Percentiles rank a stretch among this genome's conserved stretches.
Conservation (phyloP, 2,329 filamentous ascomycete genomes). For the Alternaria sp. region DNA sequence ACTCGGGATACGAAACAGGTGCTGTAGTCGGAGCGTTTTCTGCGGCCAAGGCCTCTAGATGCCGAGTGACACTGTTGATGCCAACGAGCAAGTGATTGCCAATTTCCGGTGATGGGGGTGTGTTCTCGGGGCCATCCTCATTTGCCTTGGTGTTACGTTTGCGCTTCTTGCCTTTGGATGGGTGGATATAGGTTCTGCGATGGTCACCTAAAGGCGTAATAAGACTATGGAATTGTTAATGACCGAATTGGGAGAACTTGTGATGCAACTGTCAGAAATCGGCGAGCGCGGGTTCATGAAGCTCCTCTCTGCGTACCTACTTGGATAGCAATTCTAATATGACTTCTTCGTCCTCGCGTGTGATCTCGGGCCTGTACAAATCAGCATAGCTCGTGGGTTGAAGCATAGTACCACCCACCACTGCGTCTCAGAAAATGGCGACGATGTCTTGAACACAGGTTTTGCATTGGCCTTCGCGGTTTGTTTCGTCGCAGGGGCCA, state of each 20-base stretch:
- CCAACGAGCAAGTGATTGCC: constrained; percentile 67
- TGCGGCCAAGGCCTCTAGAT: constrained; percentile 58
- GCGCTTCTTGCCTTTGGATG: constrained; percentile 67
- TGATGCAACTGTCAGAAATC: neutral
- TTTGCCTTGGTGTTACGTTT: constrained; percentile 24
- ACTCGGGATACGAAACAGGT: neutral
- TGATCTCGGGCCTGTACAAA: constrained; percentile 64
- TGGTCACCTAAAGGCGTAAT: constrained; percentile 69
- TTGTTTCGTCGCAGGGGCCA: constrained; percentile 25
- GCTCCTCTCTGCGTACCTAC: constrained; percentile 53
- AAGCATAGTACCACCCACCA: constrained; percentile 58
- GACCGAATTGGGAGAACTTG: neutral
- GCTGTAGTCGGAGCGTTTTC: constrained; percentile 19
- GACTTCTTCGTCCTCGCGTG: constrained; percentile 64
- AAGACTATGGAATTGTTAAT: constrained; percentile 54
- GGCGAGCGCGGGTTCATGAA: neutral
- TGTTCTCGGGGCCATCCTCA: constrained; percentile 7
- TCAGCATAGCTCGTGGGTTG: constrained; percentile 8
- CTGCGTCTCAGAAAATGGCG: constrained; percentile 65
- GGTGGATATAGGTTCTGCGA: constrained; percentile 59
- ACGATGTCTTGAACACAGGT: constrained; percentile 68
- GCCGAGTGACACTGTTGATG: constrained; percentile 67
- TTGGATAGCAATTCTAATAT: constrained; percentile 72
- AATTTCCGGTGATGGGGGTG: constrained; percentile 57
- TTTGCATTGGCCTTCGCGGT: constrained; percentile 47